A percentile compares a stretch with the other conserved stretches of the same genome.
phyloP scores from a whole-genome alignment of 1,139 yeast species.

The Casaregolazyma lundiana region DNA sequence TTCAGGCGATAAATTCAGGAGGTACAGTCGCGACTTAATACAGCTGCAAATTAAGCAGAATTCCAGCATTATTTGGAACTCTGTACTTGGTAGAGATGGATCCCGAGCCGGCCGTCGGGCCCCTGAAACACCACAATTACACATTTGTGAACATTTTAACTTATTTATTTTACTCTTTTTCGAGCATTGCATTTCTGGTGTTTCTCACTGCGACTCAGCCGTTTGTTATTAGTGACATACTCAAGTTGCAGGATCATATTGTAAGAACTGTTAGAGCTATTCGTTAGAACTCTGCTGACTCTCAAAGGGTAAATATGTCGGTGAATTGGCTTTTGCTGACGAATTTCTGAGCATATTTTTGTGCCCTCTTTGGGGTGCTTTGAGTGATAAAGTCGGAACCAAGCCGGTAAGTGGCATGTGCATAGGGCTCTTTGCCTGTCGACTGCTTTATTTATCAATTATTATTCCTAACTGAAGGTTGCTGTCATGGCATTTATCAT shows the following conservation, averaged over 20 bases:
- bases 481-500: conserved; percentile 46
- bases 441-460: too few species aligned
- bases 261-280: conserved; percentile 11
- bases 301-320: conserved; percentile 48
- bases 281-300: neutral
- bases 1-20: too few species aligned
- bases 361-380: conserved; percentile 63
- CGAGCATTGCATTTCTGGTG: conserved; percentile 58
- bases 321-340: conserved; percentile 59
- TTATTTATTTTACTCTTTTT: conserved; percentile 39
- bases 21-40: too few species aligned
- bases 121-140: neutral
- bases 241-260: conserved; percentile 43
- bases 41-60: too few species aligned
- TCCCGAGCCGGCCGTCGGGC: neutral
- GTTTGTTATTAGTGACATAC: conserved; percentile 54
- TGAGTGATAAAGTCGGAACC: conserved; percentile 61
- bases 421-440: neutral
- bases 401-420: conserved; percentile 37
- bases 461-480: conserved; percentile 12
- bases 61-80: neutral
- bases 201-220: conserved; percentile 66
- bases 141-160: conserved; percentile 6
- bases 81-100: neutral
- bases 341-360: conserved; percentile 51